Percentiles rank a stretch among this genome's conserved stretches.
Evolutionary conservation across 495 filamentous ascomycete genomes (phyloP).

Genomic region (Penicillium flavigenum): DNA sequence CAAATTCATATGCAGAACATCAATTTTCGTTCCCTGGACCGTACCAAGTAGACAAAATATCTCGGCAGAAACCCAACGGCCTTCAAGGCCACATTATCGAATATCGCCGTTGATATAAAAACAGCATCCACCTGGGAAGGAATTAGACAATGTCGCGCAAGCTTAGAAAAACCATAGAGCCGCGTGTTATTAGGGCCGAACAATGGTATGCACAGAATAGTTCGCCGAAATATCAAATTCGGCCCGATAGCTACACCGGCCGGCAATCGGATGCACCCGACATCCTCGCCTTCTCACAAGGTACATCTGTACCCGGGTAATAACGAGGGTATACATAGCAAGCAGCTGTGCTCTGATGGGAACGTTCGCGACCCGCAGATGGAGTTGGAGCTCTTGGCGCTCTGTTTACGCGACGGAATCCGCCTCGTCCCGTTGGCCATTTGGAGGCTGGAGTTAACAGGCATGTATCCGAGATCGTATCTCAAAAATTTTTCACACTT

Average conservation of each 20-base stretch:
- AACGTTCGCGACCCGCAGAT: not conserved
- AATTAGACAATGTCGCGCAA: not conserved
- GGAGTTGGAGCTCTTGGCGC: constrained; percentile 1
- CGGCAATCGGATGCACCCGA: not conserved
- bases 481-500: not conserved
- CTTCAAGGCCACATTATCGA: not conserved
- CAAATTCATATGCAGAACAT: not conserved
- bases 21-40: not conserved
- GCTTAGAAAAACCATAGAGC: not conserved
- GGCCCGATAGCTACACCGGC: not conserved
- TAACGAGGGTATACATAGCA: not conserved
- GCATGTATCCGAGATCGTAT: not conserved
- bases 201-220: not conserved
- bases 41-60: not conserved
- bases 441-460: not conserved
- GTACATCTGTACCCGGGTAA: not conserved
- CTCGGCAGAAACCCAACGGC: not conserved
- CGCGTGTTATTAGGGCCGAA: not conserved
- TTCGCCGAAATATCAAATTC: not conserved
- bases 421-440: not conserved
- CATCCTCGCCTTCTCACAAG: not conserved
- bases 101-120: not conserved
- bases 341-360: not conserved
- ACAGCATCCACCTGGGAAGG: not conserved
- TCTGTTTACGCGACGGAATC: not conserved